These are phyloP conservation scores for Aspergillus sp. DNA, from an alignment of 2,329 filamentous ascomycete species.

Conservation along the genomic window DNA sequence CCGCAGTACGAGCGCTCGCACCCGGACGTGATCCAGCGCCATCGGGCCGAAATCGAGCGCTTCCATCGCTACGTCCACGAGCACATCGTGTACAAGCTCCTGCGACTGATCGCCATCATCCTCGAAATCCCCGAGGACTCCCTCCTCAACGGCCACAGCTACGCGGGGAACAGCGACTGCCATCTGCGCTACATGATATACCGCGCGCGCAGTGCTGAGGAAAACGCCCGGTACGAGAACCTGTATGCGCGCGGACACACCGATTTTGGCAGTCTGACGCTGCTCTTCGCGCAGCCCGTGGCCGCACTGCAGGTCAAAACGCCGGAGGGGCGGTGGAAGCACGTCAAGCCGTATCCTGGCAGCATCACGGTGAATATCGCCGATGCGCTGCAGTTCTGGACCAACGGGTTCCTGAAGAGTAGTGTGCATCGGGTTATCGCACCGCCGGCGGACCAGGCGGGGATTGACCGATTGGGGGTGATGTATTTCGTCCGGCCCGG, in stretches of 20 bases:
- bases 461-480: conserved; percentile 30
- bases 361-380: conserved; percentile 46
- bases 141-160: conserved; percentile 48
- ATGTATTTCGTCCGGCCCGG: conserved; percentile 39
- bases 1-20: conserved; percentile 8
- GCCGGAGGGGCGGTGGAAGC: conserved; percentile 42
- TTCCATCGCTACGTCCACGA: conserved; percentile 47
- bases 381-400: conserved; percentile 43
- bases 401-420: conserved; percentile 41
- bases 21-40: conserved; percentile 41
- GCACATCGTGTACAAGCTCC: conserved; percentile 48
- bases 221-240: conserved; percentile 38
- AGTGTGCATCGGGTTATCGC: conserved; percentile 40
- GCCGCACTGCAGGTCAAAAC: conserved; percentile 49
- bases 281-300: conserved; percentile 51
- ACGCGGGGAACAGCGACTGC: conserved; percentile 49
- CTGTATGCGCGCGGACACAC: conserved; percentile 47
- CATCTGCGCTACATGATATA: conserved; percentile 57
- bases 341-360: conserved; percentile 41
- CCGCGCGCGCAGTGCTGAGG: conserved; percentile 41
- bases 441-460: conserved; percentile 38
- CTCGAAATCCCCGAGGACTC: conserved; percentile 53
- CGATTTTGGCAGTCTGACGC: conserved; percentile 49
- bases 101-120: conserved; percentile 52
- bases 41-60: conserved; percentile 45